Conservation (phyloP, 2,329 filamentous ascomycete species). For the Coniochaeta sp. region DNA sequence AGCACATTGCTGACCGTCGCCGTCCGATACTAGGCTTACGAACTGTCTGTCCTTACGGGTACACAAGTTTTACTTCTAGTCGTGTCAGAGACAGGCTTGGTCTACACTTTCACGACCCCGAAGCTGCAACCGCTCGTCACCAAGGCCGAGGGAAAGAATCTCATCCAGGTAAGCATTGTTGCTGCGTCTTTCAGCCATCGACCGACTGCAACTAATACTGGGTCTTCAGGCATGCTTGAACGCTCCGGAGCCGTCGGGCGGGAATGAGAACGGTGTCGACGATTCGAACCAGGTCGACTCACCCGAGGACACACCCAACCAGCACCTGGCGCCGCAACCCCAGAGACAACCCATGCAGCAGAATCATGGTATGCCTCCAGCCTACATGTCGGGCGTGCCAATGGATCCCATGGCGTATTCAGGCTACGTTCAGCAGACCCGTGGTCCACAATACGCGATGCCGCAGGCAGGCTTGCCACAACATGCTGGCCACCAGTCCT, state of each 20-base stretch:
- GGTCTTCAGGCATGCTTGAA: slow-evolving; percentile 80
- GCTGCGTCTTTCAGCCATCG: slow-evolving; percentile 8
- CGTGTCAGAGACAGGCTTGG: slow-evolving; percentile 92
- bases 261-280: slow-evolving; percentile 75
- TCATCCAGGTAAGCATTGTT: slow-evolving; percentile 74
- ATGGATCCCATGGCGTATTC: slow-evolving; percentile 75
- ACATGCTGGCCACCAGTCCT: slow-evolving; percentile 75
- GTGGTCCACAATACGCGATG: slow-evolving; percentile 69
- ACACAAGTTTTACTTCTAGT: slow-evolving; percentile 95
- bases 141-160: slow-evolving; percentile 97
- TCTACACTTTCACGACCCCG: slow-evolving; percentile 97
- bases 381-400: slow-evolving; percentile 57
- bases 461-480: slow-evolving; percentile 75
- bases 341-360: slow-evolving; percentile 50
- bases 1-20: background rate
- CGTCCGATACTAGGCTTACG: slow-evolving; percentile 66
- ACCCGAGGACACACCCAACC: slow-evolving; percentile 77
- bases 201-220: slow-evolving; percentile 5
- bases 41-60: slow-evolving; percentile 92
- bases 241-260: slow-evolving; percentile 79
- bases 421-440: slow-evolving; percentile 72
- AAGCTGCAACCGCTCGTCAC: slow-evolving; percentile 98
- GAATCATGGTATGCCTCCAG: slow-evolving; percentile 51
- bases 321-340: slow-evolving; percentile 54
- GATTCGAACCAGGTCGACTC: slow-evolving; percentile 74